Percentiles rank a stretch among this genome's conserved stretches.
Evolutionary conservation across 805 yeast species (phyloP).

Genomic region (Candida ficus): DNA sequence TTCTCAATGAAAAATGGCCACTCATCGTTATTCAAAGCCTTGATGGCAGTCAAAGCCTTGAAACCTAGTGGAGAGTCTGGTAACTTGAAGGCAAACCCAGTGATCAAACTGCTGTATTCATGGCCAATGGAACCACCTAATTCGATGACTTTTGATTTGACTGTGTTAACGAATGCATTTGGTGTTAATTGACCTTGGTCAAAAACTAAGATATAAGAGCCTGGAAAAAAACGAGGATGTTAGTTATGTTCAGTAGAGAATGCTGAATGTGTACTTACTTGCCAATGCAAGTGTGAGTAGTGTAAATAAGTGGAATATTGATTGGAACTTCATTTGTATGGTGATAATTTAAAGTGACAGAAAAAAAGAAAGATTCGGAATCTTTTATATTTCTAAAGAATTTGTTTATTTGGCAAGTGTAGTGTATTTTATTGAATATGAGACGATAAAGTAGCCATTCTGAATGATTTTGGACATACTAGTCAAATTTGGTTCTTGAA

Average conservation of each 20-base stretch:
- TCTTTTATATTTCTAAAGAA: too few relatives aligned
- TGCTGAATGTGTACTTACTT: too few relatives aligned
- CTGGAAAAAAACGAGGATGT: slow-evolving; percentile 4
- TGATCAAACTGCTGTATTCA: slow-evolving; percentile 40
- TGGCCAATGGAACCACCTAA: slow-evolving; percentile 43
- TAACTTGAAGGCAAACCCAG: slow-evolving; percentile 42
- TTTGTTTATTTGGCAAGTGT: too few relatives aligned
- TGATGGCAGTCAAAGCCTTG: slow-evolving; percentile 18
- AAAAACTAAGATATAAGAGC: slow-evolving; percentile 22
- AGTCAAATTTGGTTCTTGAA: too few relatives aligned
- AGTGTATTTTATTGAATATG: too few relatives aligned
- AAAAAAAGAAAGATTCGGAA: background rate
- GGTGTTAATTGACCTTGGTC: slow-evolving; percentile 27
- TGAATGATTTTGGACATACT: too few relatives aligned
- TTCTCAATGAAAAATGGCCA: slow-evolving; percentile 41
- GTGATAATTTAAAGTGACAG: too few relatives aligned
- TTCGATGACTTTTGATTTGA: slow-evolving; percentile 30
- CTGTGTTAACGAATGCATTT: slow-evolving; percentile 24
- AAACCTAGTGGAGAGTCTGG: slow-evolving; percentile 26
- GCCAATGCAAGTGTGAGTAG: slow-evolving; percentile 3
- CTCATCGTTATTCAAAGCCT: slow-evolving; percentile 13
- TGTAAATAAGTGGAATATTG: background rate
- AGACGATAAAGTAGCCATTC: too few relatives aligned
- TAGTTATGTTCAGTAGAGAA: too few relatives aligned
- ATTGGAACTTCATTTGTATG: slow-evolving; percentile 4